Conservation (phyloP, 2,329 filamentous ascomycete genomes). For the Phaeosphaeria sp. region DNA sequence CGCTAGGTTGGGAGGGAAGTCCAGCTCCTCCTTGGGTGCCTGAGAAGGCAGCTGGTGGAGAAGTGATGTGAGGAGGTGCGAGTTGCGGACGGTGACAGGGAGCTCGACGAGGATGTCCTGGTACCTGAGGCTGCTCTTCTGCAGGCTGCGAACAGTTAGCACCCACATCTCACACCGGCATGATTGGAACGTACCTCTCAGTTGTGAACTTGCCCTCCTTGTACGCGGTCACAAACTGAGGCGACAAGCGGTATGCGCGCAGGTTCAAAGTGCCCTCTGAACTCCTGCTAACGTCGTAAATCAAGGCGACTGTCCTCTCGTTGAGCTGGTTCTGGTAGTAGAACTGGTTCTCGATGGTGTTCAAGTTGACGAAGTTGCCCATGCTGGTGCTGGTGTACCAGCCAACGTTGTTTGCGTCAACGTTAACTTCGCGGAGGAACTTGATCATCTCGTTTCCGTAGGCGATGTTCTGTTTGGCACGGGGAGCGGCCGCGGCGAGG, state of each 20-base stretch:
- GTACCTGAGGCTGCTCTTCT: constrained; percentile 93
- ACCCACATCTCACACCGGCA: neutral
- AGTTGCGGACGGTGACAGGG: constrained; percentile 92
- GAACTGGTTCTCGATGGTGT: constrained; percentile 97
- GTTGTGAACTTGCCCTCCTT: constrained; percentile 98
- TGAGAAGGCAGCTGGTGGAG: constrained; percentile 86
- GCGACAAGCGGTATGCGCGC: constrained; percentile 89
- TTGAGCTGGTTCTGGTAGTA: constrained; percentile 95
- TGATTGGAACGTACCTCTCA: constrained; percentile 73
- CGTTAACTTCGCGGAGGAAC: constrained; percentile 94
- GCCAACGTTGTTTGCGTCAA: constrained; percentile 96
- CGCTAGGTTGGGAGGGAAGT: constrained; percentile 78
- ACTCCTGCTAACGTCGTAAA: constrained; percentile 95
- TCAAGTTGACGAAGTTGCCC: constrained; percentile 96
- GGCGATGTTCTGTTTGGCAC: constrained; percentile 84
- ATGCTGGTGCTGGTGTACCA: constrained; percentile 99
- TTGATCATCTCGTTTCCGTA: constrained; percentile 99
- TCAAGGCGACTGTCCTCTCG: constrained; percentile 83
- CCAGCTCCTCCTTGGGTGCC: constrained; percentile 70
- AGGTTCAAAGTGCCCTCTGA: constrained; percentile 90
- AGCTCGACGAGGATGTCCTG: constrained; percentile 93
- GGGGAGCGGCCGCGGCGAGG: constrained; percentile 84
- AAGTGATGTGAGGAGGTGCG: constrained; percentile 93
- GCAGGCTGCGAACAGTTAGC: constrained; percentile 66
- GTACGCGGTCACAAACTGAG: constrained; percentile 85